These are phyloP conservation scores for Exophiala sp. DNA, from an alignment of 2,329 filamentous ascomycete genomes.

Conservation along the genomic window DNA sequence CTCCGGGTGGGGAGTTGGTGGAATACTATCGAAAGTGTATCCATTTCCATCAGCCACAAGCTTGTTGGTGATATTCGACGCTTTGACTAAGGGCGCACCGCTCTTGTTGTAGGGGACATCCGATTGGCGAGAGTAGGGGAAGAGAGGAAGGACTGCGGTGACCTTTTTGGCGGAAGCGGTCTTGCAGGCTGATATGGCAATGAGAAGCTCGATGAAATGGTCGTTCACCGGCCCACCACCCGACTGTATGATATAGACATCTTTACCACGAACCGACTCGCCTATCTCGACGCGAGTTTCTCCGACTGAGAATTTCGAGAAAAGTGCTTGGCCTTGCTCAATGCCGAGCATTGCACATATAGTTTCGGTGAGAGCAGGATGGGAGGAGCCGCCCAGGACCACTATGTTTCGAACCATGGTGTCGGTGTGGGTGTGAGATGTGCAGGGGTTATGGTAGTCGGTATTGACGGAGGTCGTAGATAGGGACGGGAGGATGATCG, in stretches of 20 bases:
- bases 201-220: constrained; percentile 91
- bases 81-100: constrained; percentile 79
- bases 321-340: constrained; percentile 75
- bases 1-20: constrained; percentile 75
- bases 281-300: constrained; percentile 94
- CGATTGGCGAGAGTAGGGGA: constrained; percentile 94
- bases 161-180: constrained; percentile 87
- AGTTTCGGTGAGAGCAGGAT: constrained; percentile 79
- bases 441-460: too few relatives aligned
- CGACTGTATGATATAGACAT: constrained; percentile 98
- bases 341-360: constrained; percentile 88
- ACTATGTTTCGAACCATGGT: constrained; percentile 92
- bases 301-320: constrained; percentile 90
- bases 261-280: constrained; percentile 94
- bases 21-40: constrained; percentile 88
- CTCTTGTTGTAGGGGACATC: constrained; percentile 96
- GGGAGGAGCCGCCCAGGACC: constrained; percentile 87
- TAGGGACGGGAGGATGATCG: too few relatives aligned
- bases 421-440: background rate
- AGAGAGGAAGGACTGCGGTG: constrained; percentile 89
- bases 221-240: constrained; percentile 93
- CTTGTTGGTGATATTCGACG: constrained; percentile 45
- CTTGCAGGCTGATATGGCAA: constrained; percentile 98
- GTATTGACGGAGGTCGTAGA: too few relatives aligned
- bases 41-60: constrained; percentile 42